Evolutionary conservation across 352 stramenopile genomes (phyloP).

Genomic region (Phytophthora pseudosyringae): DNA sequence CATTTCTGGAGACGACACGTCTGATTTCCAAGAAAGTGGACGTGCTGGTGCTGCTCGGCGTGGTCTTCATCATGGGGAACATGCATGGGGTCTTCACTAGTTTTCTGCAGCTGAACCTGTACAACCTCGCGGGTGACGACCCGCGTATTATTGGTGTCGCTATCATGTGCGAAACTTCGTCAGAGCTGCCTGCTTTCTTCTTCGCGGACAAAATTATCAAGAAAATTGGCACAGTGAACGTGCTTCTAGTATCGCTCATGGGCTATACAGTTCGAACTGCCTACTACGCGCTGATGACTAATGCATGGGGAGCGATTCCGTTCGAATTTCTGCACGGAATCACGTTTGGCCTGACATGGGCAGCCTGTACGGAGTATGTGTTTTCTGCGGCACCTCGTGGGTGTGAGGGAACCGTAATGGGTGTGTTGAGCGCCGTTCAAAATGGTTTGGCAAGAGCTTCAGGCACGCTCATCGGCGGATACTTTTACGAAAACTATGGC

Average conservation of each 20-base stretch:
- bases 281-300: conserved; percentile 78
- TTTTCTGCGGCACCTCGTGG: conserved; percentile 63
- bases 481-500: conserved; percentile 77
- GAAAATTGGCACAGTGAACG: conserved; percentile 67
- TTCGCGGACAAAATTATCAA: conserved; percentile 74
- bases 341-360: conserved; percentile 76
- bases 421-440: conserved; percentile 72
- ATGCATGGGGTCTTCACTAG: conserved; percentile 79
- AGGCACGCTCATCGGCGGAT: conserved; percentile 72
- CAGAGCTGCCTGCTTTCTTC: conserved; percentile 82
- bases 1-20: conserved; percentile 44
- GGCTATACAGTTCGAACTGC: conserved; percentile 68
- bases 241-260: conserved; percentile 66
- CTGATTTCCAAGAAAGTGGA: conserved; percentile 51
- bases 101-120: conserved; percentile 80
- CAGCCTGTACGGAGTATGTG: conserved; percentile 73
- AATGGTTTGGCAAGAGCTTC: conserved; percentile 64
- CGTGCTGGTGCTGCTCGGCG: conserved; percentile 62
- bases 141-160: conserved; percentile 75
- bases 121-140: conserved; percentile 75
- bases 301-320: conserved; percentile 75
- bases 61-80: conserved; percentile 78
- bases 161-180: conserved; percentile 77
- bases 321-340: conserved; percentile 81
- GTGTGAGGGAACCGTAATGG: conserved; percentile 73